These are phyloP conservation scores for Fusarium piperis DNA, from an alignment of 2,329 filamentous ascomycete genomes.

Conservation along the genomic window DNA sequence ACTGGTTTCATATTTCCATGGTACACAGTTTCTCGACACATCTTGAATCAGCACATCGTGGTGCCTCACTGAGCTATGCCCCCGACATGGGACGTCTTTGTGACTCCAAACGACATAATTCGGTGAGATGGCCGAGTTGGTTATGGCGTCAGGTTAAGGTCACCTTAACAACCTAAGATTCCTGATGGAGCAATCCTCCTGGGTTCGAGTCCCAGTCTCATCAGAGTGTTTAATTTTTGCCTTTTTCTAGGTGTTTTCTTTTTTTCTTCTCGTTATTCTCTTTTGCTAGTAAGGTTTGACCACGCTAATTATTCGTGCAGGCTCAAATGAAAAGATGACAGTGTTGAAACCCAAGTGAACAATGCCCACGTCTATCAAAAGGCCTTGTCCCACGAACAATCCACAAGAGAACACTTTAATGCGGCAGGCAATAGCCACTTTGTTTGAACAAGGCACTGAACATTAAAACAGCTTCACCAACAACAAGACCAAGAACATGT, in stretches of 20 bases:
- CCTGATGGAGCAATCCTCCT: background rate
- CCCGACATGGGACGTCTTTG: background rate
- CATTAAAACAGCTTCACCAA: background rate
- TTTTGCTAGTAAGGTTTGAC: background rate
- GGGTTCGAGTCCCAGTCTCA: slow-evolving; percentile 1
- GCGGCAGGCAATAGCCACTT: background rate
- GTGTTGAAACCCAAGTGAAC: background rate
- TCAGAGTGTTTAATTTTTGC: background rate
- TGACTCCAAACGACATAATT: background rate
- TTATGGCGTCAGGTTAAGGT: slow-evolving; percentile 1
- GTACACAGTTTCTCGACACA: background rate
- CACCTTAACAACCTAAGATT: background rate
- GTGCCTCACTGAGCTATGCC: background rate
- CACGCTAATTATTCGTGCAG: background rate
- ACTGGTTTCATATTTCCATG: background rate
- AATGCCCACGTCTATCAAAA: background rate
- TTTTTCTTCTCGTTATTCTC: background rate
- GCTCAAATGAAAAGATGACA: background rate
- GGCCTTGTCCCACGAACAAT: background rate
- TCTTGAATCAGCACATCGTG: background rate
- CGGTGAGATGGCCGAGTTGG: slow-evolving; percentile 1
- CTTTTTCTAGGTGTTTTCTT: background rate
- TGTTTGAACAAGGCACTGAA: background rate
- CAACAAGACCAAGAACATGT: background rate
- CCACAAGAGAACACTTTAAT: background rate